Evolutionary conservation across 2,329 filamentous ascomycete species (phyloP).

Genomic region (Rhinocladiella mackenziei): DNA sequence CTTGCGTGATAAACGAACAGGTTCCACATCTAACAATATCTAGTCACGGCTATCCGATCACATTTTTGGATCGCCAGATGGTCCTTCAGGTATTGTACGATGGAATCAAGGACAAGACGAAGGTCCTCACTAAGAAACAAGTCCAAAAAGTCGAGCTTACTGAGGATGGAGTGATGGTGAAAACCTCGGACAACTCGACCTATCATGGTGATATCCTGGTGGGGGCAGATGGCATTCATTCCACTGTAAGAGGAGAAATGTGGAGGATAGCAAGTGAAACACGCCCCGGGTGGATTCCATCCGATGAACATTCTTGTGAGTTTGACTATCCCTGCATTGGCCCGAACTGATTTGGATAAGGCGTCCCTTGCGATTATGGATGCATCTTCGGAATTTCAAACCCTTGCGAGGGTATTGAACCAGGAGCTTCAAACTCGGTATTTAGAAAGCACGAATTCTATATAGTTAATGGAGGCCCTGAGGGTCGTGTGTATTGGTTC

Average conservation of each 20-base stretch:
- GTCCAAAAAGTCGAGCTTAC: not conserved
- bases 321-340: not conserved
- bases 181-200: constrained; percentile 34
- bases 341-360: constrained; percentile 9
- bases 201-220: constrained; percentile 39
- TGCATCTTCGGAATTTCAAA: constrained; percentile 29
- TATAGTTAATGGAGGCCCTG: constrained; percentile 13
- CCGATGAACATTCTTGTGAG: constrained; percentile 2
- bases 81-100: constrained; percentile 30
- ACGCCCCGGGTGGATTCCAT: not conserved
- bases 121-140: constrained; percentile 3
- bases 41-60: constrained; percentile 21
- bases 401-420: constrained; percentile 9
- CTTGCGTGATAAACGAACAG: not conserved
- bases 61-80: constrained; percentile 31
- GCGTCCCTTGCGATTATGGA: constrained; percentile 23
- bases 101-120: constrained; percentile 18
- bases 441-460: constrained; percentile 24
- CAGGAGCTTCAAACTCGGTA: constrained; percentile 10
- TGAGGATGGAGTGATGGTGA: constrained; percentile 31
- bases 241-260: constrained; percentile 36
- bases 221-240: constrained; percentile 44
- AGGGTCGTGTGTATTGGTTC: constrained; percentile 31
- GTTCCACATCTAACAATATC: not conserved
- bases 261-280: constrained; percentile 22